A percentile compares a stretch with the other conserved stretches of the same genome.
phyloP scores from a whole-genome alignment of 2,329 filamentous ascomycete species.

The Ceratocystis cacaofunesta region DNA sequence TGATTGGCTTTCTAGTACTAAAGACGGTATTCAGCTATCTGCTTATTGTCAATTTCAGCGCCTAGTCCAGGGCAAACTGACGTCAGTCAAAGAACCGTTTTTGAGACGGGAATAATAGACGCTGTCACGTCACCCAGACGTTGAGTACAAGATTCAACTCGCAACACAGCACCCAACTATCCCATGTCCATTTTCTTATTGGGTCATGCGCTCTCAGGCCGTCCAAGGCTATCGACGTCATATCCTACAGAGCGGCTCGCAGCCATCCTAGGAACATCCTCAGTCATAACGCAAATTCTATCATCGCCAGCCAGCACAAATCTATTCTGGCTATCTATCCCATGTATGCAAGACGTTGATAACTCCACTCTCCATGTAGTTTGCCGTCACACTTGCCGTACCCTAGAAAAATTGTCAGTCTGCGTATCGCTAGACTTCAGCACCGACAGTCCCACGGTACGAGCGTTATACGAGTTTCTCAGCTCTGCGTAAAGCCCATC shows the following conservation, averaged over 20 bases:
- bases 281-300: constrained; percentile 1
- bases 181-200: background rate
- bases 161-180: background rate
- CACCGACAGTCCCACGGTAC: constrained; percentile 30
- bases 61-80: too few species aligned
- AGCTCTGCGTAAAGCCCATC: constrained; percentile 40
- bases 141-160: background rate
- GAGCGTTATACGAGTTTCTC: constrained; percentile 37
- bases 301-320: constrained; percentile 4
- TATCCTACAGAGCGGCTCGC: constrained; percentile 10
- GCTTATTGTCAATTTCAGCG: too few species aligned
- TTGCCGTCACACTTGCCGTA: constrained; percentile 8
- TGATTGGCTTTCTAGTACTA: background rate
- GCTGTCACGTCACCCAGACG: too few species aligned
- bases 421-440: constrained; percentile 29
- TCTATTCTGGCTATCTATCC: constrained; percentile 15
- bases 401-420: constrained; percentile 28
- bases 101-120: too few species aligned
- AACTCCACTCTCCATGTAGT: constrained; percentile 6
- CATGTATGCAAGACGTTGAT: constrained; percentile 6
- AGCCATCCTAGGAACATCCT: constrained; percentile 5
- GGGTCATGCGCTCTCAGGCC: background rate
- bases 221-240: constrained; percentile 9
- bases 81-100: too few species aligned
- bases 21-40: too few species aligned